Evolutionary conservation across 2,329 filamentous ascomycete genomes (phyloP), one percentile per base, ranked within the genome.

Genomic region (Emydomyces testavorans): DNA sequence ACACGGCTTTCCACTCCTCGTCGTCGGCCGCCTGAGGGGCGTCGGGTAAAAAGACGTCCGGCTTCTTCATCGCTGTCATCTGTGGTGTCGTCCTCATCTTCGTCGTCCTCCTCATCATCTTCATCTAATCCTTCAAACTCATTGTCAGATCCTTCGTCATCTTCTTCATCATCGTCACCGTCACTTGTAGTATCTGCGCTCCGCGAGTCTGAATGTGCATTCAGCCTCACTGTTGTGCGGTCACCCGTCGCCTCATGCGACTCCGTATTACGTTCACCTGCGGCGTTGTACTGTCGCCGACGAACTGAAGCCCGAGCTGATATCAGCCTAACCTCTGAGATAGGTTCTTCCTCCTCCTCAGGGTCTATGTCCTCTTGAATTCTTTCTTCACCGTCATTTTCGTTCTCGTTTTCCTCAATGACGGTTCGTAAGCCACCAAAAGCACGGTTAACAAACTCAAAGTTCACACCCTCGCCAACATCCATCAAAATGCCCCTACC

Each of bases 401-500:
- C 58, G 15, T 65, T 62, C 6, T 65, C 64, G 23, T 61, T 60
- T 23, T 66, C 60, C 29, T 60, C 61, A 34, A 73, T 56, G 1
- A 65, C 62, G 10, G 70, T 65, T 4, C 73, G 72, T n/a, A 75
- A 60, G 0, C 79, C 79, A 26, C 79, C 78, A 62, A 80, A 82
- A 3, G 77, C 76, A 26, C 71, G 70, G 56, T 80, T 78, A 16
- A 79, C 73, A 52, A 73, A 73, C 13, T 68, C 65, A 60, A 75
- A 80, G 35, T 74, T 74, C 38, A 82, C 66, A 2, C 69, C 71
- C 52, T 72, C 71, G 0, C 70, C 72, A 16, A 73, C 73, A 54
- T 75, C 75, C 66, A 79, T 71, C 39, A 83, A 58, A 1, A 83
- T 55, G 0, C 78, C 76, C 48, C 78, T 68, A 1, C 73, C 77